Evolutionary conservation across 1,284 basidiomycete genomes (phyloP).

Genomic region (Microstroma glucosiphilum): DNA sequence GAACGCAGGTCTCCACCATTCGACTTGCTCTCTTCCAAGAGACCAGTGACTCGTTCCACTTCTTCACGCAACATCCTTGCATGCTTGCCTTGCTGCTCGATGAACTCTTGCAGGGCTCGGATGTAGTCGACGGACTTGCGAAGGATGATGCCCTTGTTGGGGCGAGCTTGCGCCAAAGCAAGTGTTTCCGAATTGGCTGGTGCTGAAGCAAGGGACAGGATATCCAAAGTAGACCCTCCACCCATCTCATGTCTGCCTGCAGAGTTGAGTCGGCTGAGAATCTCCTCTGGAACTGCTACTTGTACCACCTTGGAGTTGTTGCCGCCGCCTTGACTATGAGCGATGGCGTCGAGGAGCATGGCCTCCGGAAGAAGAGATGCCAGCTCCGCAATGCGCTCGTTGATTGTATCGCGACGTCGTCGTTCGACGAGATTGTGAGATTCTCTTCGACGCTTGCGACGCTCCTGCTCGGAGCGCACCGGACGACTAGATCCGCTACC

Average conservation of each 20-base stretch:
- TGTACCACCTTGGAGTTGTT: slow-evolving; percentile 23
- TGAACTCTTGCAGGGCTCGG: slow-evolving; percentile 42
- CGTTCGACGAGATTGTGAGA: slow-evolving; percentile 87
- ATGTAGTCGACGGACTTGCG: slow-evolving; percentile 49
- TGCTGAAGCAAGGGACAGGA: slow-evolving; percentile 35
- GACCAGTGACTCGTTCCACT: not conserved
- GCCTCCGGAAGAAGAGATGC: slow-evolving; percentile 74
- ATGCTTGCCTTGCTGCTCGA: slow-evolving; percentile 17
- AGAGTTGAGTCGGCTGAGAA: not conserved
- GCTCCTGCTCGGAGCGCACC: slow-evolving; percentile 55
- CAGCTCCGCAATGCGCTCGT: slow-evolving; percentile 83
- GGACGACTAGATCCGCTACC: not conserved
- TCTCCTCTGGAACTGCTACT: not conserved
- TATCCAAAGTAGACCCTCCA: slow-evolving; percentile 7
- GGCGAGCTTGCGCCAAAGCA: slow-evolving; percentile 44
- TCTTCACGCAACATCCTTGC: slow-evolving; percentile 6
- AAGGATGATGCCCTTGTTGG: slow-evolving; percentile 49
- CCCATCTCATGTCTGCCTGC: not conserved
- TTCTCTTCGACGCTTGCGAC: slow-evolving; percentile 69
- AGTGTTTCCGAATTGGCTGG: slow-evolving; percentile 33
- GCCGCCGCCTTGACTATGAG: slow-evolving; percentile 36
- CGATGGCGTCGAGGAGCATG: slow-evolving; percentile 48
- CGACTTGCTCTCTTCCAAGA: too few relatives aligned
- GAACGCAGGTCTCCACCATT: too few relatives aligned
- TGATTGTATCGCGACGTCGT: slow-evolving; percentile 79